phyloP scores from a whole-genome alignment of 139 green algal genomes.

The Chlamydomonas eustigma region DNA sequence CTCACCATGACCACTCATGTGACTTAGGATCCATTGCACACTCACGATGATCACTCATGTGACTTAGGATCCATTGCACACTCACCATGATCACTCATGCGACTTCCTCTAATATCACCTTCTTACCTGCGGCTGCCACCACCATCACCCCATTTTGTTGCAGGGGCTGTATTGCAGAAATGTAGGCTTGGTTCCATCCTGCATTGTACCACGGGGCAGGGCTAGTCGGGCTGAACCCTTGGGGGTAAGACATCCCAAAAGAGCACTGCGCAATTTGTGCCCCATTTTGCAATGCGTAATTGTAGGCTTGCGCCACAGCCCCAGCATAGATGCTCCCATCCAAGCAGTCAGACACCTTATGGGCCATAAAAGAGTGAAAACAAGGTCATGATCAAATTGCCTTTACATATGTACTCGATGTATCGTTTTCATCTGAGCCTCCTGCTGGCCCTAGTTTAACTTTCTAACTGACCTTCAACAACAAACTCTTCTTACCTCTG shows the following conservation, averaged over 20 bases:
- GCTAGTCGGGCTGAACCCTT: neutral
- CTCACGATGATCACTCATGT: no score
- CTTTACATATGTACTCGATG: slow-evolving; percentile 5
- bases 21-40: no score
- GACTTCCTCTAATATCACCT: no score
- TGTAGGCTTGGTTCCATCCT: slow-evolving; percentile 1
- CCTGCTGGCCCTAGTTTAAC: neutral
- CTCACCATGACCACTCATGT: no score
- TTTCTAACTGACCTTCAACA: neutral
- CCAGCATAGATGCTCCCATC: slow-evolving; percentile 14
- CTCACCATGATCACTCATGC: no score
- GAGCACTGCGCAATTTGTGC: slow-evolving; percentile 17
- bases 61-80: no score
- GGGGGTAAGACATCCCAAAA: slow-evolving; percentile 12
- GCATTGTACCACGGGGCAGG: slow-evolving; percentile 14
- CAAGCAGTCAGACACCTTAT: slow-evolving; percentile 19
- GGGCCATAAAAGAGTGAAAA: neutral
- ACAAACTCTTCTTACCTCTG: slow-evolving; percentile 6
- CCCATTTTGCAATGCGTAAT: slow-evolving; percentile 16
- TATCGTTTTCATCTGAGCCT: neutral
- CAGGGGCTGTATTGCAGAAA: slow-evolving; percentile 15
- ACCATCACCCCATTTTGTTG: slow-evolving; percentile 1
- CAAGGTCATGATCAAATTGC: neutral
- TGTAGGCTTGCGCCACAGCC: slow-evolving; percentile 5
- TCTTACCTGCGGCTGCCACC: slow-evolving; percentile 20